Base-by-base conservation (phyloP, 352 stramenopile species). In the Phytopythium ostracodes region DNA sequence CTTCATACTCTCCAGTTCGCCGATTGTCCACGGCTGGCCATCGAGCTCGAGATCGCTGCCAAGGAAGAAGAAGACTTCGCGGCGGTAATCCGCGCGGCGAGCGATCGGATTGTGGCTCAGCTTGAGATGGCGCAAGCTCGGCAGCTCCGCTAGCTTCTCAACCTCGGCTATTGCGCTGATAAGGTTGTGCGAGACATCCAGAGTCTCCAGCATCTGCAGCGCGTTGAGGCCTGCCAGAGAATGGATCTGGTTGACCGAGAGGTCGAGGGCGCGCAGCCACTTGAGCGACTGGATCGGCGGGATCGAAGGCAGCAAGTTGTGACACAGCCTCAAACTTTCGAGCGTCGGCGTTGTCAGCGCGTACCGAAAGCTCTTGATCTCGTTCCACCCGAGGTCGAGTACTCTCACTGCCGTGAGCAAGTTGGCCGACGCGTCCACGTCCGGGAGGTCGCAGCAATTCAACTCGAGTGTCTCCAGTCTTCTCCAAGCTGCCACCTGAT, bases 61-160 rank as follows among this genome's bases (percentile, higher is more conserved):
- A 29, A 96, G 58, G 60, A 85, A 94, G 42, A 96, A 94, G 2
- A 94, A 53, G 20, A 93, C 77, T 58, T 96, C 85, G 25, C 87
- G 75, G 42, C 87, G 74, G 61, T 94, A 92, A 38, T 96, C 87
- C 11, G 87, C 80, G 27, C 83, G 72, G 7, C 68, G 63, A 22
- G 84, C 69, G 38, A 96, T 81, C 20, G 84, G 85, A 42, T 96
- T 96, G n/a, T 87, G 83, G 49, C 76, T 72, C 52, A 96, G 62
- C 12, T 80, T 73, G n/a, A 94, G 54, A 4, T 66, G 65, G 6
- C 58, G 63, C 1, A 95, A 73, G 24, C 66, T 65, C 6, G 51
- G 47, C n/a, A 93, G 40, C 31, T 60, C 61, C 8, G 59, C 72
- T 18, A 95, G 58, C 4, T 84, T 59, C 60, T 88, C 81, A 0